Conservation (phyloP, 164 flowering plant species). For the Chloranthus sessilifolius region DNA sequence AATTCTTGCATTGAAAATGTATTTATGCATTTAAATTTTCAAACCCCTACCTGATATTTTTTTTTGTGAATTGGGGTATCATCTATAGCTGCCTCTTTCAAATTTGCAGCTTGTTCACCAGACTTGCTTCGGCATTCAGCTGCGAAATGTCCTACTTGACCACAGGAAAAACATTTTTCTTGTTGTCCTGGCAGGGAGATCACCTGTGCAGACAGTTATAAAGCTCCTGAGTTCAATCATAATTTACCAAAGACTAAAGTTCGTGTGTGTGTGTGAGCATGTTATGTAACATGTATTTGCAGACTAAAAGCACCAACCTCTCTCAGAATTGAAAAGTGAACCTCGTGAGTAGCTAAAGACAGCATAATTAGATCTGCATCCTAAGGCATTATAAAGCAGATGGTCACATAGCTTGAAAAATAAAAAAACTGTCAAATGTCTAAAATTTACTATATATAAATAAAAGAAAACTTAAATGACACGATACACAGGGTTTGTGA, state of each 20-base stretch:
- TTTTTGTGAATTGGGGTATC: constrained; percentile 84
- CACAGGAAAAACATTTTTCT: constrained; percentile 84
- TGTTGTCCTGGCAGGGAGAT: constrained; percentile 77
- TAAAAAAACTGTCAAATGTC: too few species aligned
- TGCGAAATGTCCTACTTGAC: constrained; percentile 90
- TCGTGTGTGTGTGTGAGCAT: too few species aligned
- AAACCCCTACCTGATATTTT: constrained; percentile 80
- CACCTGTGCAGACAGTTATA: constrained; percentile 41
- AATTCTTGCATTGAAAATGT: too few species aligned
- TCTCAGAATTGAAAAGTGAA: constrained; percentile 92
- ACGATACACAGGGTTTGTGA: too few species aligned
- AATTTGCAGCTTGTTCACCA: constrained; percentile 18
- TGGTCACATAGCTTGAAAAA: too few species aligned
- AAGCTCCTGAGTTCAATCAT: constrained; percentile 5
- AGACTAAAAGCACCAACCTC: constrained; percentile 56
- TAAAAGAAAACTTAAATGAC: too few species aligned
- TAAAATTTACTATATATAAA: constrained; percentile 8
- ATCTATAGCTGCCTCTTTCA: constrained; percentile 37
- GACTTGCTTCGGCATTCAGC: constrained; percentile 70
- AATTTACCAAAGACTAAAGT: not conserved
- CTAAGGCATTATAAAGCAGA: too few species aligned
- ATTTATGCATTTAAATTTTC: not conserved
- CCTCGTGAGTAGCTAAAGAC: constrained; percentile 91
- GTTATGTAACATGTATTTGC: not conserved
- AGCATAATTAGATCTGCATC: constrained; percentile 98